These are phyloP conservation scores for Claviceps purpurea DNA, from an alignment of 2,329 filamentous ascomycete genomes.

Conservation along the genomic window DNA sequence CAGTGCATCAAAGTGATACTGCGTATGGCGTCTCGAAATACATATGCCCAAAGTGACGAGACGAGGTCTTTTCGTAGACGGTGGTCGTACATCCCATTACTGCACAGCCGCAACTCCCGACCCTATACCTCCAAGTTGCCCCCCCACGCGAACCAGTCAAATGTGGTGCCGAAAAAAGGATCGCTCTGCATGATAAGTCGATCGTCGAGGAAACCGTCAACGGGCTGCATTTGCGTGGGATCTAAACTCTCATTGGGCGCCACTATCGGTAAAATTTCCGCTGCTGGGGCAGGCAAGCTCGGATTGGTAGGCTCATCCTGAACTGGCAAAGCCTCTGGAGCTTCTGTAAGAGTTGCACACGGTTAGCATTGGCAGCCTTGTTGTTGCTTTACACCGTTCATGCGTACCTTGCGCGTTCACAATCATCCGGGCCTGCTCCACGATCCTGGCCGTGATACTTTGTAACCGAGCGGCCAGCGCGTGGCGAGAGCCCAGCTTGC, in stretches of 20 bases:
- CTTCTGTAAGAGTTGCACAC: not conserved
- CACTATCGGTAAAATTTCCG: too few species aligned
- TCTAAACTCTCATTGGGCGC: not conserved
- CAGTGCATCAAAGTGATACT: too few species aligned
- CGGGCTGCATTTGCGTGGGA: not conserved
- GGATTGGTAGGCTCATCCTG: not conserved
- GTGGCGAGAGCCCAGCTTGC: not conserved
- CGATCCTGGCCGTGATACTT: not conserved
- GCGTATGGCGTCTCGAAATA: too few species aligned
- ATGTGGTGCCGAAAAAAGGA: not conserved
- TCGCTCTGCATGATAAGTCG: not conserved
- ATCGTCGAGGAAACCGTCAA: not conserved
- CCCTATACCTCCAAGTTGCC: not conserved
- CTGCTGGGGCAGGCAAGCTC: not conserved
- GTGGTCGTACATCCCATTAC: too few species aligned
- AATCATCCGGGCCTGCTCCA: not conserved
- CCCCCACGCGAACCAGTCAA: not conserved
- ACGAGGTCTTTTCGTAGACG: too few species aligned
- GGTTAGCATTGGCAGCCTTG: not conserved
- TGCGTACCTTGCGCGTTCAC: not conserved
- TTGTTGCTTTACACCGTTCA: not conserved
- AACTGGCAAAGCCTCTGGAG: not conserved
- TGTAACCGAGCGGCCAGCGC: not conserved
- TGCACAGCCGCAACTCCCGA: too few species aligned
- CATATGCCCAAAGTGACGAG: too few species aligned